Evolutionary conservation across 768 basidiomycete species (phyloP).

Genomic region (Lyophyllum decastes): DNA sequence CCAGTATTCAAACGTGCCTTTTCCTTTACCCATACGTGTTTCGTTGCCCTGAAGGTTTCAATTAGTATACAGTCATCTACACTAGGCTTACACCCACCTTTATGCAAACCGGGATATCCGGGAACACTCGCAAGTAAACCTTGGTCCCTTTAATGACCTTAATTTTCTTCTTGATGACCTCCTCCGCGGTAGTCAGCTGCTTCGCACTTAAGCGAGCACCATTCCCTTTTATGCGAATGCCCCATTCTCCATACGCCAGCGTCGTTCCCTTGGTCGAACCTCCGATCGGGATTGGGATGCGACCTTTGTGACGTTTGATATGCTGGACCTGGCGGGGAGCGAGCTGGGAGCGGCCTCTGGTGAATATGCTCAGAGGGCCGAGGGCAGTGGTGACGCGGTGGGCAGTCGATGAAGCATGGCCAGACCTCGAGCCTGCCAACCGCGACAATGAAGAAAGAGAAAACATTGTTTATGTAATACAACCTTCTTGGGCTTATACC

Average conservation of each 20-base stretch:
- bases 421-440: slow-evolving; percentile 22
- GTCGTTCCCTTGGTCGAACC: slow-evolving; percentile 94
- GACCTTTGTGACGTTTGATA: slow-evolving; percentile 88
- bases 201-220: slow-evolving; percentile 85
- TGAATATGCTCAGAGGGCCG: slow-evolving; percentile 37
- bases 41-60: slow-evolving; percentile 76
- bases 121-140: slow-evolving; percentile 88
- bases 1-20: slow-evolving; percentile 98
- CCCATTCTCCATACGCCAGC: slow-evolving; percentile 89
- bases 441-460: slow-evolving; percentile 42
- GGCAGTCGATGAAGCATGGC: slow-evolving; percentile 17
- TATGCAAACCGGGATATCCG: slow-evolving; percentile 95
- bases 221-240: slow-evolving; percentile 83
- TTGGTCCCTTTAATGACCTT: slow-evolving; percentile 89
- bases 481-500: neutral
- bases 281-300: slow-evolving; percentile 81
- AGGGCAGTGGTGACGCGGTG: slow-evolving; percentile 27
- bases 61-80: neutral
- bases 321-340: slow-evolving; percentile 85
- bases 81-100: slow-evolving; percentile 56
- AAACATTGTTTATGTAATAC: slow-evolving; percentile 38
- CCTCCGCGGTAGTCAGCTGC: slow-evolving; percentile 84
- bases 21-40: slow-evolving; percentile 99
- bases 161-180: slow-evolving; percentile 86
- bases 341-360: slow-evolving; percentile 59